Evolutionary conservation across 805 yeast species (phyloP), one percentile per base, ranked within the genome.

Genomic region (Candida rishiriensis): DNA sequence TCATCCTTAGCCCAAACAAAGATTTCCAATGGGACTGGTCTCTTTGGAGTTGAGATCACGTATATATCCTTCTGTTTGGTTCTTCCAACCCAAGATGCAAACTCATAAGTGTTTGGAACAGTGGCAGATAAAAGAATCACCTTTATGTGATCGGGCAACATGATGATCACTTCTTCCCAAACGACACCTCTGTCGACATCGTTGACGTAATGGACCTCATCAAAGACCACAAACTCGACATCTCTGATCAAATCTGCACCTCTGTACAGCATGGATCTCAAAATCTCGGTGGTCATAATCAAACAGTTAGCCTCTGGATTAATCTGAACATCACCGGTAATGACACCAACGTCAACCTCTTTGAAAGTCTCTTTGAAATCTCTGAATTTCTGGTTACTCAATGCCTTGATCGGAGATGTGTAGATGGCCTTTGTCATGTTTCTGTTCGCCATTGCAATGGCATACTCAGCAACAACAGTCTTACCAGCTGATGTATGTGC

Each of bases 251-350:
- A 83, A 64, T 93, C 99, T 12, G 97, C 88, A 50, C 99, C 99
- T 64, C 98, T 76, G 64, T 93, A 93, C 36, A 93, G 75, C 99
- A 93, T 93, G 46, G 95, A 84, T 60, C 99, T 72, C 57, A 93
- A 73, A 83, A 93, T 95, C 68, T 93, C 99, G 0, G 99, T 93
- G 16, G 99, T 93, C 99, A 93, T 93, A 40, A 93, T 97, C 52
- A 93, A 72, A 72, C 99, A 93, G 36, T 95, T 91, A 3, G 99
- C 99, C 56, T 91, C 97, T 3, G 98, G 98, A 58, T 93, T 93
- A 53, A 93, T 93, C 21, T 97, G 91, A 37, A 93, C 97, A 75
- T 93, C 99, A 65, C 99, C 99, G 11, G 99, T 93, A 95, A 93
- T 93, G 48, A 93, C 75, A 40, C 99, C 99, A 29, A 93, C 98